Evolutionary conservation across 2,329 filamentous ascomycete genomes (phyloP), one percentile per base, ranked within the genome.

Genomic region (Acephala macrosclerotiorum): DNA sequence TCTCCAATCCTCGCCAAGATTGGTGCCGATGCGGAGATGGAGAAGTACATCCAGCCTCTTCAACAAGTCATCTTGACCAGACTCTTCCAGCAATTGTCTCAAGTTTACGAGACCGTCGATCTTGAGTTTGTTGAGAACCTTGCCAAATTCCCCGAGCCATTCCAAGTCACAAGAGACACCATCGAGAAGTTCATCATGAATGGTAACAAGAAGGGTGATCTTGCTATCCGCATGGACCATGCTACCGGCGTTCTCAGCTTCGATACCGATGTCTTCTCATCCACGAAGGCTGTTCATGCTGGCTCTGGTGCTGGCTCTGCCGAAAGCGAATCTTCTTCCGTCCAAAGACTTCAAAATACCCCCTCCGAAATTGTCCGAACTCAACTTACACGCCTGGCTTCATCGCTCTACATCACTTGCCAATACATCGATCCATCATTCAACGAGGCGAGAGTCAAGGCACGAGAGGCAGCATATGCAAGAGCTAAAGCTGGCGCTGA

Each of bases 121-220:
- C 87, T 99, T 68, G 87, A 89, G 74, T 98, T 98, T 75, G 95
- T 99, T 56, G 91, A 97, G 79, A 90, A 92, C 75, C 91, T 99
- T 62, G 96, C 96, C 69, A 88, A 96, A 77, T 99, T 99, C 86
- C 96, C 96, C 11, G 94, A 97, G 78, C 93, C 96, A 49, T 98
- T 96, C 87, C 91, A 97, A 81, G 94, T 98, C 72, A 91, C 88
- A 70, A 90, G 92, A 61, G 89, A 91, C 71, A 97, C 93, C 68
- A 96, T 99, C 72, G 96, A 99, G 85, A 99, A 98, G 84, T 99
- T 99, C 85, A 98, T 99, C 85, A 99, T 99, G 96, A 99, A 99
- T 80, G 96, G 96, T 70, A 98, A 97, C 87, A 99, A 99, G 89
- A 99, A 99, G 88, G 96, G 96, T 64, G 96, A 99, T 75, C 87